Percentiles rank a stretch among this genome's conserved stretches.
phyloP scores from a whole-genome alignment of 2,329 filamentous ascomycete species.

The Monilinia polystroma region DNA sequence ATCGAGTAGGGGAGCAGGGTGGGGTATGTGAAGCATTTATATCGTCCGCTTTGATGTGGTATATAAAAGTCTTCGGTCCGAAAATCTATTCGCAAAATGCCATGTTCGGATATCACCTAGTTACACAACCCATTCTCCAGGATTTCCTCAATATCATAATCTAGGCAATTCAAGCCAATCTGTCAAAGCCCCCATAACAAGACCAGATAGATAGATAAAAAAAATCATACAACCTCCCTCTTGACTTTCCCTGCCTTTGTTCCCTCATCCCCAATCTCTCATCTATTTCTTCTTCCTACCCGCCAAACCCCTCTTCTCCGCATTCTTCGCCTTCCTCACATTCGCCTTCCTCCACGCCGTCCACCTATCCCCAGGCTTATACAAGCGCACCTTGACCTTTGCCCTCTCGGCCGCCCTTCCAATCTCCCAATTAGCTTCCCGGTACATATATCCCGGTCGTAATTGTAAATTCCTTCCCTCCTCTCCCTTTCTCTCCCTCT shows the following conservation, averaged over 20 bases:
- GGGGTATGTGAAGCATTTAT: neutral
- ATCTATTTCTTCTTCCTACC: constrained; percentile 42
- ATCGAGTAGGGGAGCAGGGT: neutral
- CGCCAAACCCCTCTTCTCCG: constrained; percentile 52
- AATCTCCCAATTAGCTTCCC: constrained; percentile 67
- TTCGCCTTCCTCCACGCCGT: constrained; percentile 62
- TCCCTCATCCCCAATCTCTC: neutral
- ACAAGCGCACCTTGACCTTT: constrained; percentile 56
- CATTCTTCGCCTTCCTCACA: constrained; percentile 50
- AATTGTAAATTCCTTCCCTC: constrained; percentile 43
- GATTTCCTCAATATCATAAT: neutral
- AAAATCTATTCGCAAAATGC: neutral
- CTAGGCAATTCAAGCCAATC: neutral
- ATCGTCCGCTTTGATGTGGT: neutral
- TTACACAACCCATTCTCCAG: neutral
- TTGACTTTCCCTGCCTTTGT: neutral
- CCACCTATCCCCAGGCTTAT: constrained; percentile 56
- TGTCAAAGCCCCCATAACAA: neutral
- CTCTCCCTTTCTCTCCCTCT: constrained; percentile 39
- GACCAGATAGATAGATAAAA: neutral
- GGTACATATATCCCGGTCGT: constrained; percentile 60
- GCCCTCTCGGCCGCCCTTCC: constrained; percentile 61
- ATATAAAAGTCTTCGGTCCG: neutral
- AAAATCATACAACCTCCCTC: neutral
- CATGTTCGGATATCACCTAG: constrained; percentile 6